Evolutionary conservation across 345 rosid genomes (phyloP).

Genomic region (Cardamine resedifolia): DNA sequence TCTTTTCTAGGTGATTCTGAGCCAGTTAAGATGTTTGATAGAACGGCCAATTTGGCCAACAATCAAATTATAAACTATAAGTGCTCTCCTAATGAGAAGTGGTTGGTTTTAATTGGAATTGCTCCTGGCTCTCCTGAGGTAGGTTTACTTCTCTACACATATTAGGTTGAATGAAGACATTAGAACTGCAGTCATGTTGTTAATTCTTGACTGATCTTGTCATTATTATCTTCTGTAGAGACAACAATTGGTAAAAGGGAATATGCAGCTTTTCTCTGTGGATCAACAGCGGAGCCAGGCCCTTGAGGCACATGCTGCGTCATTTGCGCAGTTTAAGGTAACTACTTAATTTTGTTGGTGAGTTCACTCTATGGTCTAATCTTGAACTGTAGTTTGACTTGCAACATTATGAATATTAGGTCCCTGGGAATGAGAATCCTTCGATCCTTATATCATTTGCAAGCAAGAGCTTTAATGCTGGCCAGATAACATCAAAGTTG

Average conservation of each 20-base stretch:
- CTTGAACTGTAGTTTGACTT: conserved; percentile 14
- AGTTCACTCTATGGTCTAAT: conserved; percentile 11
- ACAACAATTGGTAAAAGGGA: conserved; percentile 90
- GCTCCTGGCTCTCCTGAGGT: conserved; percentile 99
- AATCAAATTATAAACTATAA: conserved; percentile 96
- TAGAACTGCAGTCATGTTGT: conserved; percentile 6
- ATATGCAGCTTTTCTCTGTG: conserved; percentile 91
- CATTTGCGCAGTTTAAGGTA: conserved; percentile 92
- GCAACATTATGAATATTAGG: conserved; percentile 41
- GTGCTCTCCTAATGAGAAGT: conserved; percentile 93
- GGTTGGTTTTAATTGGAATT: conserved; percentile 97
- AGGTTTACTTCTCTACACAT: conserved; percentile 15
- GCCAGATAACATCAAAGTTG: conserved; percentile 87
- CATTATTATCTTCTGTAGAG: conserved; percentile 45
- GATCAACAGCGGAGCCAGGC: conserved; percentile 99
- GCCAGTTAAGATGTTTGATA: conserved; percentile 94
- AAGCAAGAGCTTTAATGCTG: conserved; percentile 81
- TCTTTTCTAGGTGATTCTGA: conserved; percentile 78
- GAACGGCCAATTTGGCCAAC: conserved; percentile 87
- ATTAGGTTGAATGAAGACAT: conserved; percentile 16
- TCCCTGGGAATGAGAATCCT: conserved; percentile 98
- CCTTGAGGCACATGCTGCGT: conserved; percentile 99
- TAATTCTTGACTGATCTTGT: conserved; percentile 4
- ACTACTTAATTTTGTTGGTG: neutral
- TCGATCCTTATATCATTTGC: conserved; percentile 92